These are phyloP conservation scores for Coemansia sp. DNA, from an alignment of 192 early-diverging fungal species.

Conservation along the genomic window DNA sequence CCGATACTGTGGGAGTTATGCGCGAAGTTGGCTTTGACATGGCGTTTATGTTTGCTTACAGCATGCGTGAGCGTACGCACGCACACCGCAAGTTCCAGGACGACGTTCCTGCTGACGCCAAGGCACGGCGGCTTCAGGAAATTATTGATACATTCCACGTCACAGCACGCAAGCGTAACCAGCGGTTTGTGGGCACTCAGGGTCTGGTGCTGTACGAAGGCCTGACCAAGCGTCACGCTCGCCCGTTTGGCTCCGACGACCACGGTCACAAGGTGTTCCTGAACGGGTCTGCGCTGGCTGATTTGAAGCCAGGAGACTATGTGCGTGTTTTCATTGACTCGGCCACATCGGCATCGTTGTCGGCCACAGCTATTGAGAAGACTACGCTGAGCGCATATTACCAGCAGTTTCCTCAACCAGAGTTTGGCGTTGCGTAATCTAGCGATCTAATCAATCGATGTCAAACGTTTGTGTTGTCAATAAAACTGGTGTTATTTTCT, in stretches of 20 bases:
- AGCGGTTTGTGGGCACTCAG: constrained; percentile 50
- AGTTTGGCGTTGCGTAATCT: background rate
- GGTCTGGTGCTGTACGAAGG: constrained; percentile 61
- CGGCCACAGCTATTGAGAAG: constrained; percentile 23
- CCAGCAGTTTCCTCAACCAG: constrained; percentile 19
- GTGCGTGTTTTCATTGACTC: constrained; percentile 34
- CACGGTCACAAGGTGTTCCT: constrained; percentile 68
- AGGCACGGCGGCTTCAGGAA: constrained; percentile 60
- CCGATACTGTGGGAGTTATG: constrained; percentile 67
- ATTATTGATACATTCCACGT: constrained; percentile 66
- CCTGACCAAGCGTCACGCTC: constrained; percentile 37
- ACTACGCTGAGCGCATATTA: constrained; percentile 38
- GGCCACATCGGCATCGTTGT: constrained; percentile 45
- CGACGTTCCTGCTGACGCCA: constrained; percentile 64
- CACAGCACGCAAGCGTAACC: constrained; percentile 55
- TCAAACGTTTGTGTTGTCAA: background rate
- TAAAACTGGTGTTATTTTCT: background rate
- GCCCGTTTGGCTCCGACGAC: constrained; percentile 62
- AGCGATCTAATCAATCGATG: background rate
- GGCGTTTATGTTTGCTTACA: constrained; percentile 80
- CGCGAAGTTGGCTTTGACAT: constrained; percentile 64
- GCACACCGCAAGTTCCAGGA: constrained; percentile 66
- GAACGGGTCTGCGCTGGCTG: constrained; percentile 14
- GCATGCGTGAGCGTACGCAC: constrained; percentile 72
- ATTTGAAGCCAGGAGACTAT: constrained; percentile 36